phyloP scores from a whole-genome alignment of 2,329 filamentous ascomycete species.

The Sporothrix dimorphospora region DNA sequence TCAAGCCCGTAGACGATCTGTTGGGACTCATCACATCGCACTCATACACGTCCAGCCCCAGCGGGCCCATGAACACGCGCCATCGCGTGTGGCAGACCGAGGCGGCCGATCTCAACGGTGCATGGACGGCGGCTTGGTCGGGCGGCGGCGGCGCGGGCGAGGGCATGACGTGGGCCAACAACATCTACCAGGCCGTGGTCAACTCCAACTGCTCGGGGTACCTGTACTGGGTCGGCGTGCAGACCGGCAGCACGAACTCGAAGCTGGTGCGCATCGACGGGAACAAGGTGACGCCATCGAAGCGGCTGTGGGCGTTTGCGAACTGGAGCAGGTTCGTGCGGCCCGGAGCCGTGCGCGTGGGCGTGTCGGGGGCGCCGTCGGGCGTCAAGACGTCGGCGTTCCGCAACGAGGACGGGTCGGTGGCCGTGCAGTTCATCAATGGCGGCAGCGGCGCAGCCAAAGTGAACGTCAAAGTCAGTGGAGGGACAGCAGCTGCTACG shows the following conservation, averaged over 20 bases:
- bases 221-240: slow-evolving; percentile 47
- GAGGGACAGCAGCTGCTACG: slow-evolving; percentile 3
- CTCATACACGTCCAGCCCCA: slow-evolving; percentile 44
- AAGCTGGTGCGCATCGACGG: slow-evolving; percentile 36
- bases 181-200: slow-evolving; percentile 48
- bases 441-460: slow-evolving; percentile 29
- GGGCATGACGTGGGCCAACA: slow-evolving; percentile 48
- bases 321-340: slow-evolving; percentile 41
- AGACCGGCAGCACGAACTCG: slow-evolving; percentile 39
- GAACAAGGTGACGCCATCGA: slow-evolving; percentile 34
- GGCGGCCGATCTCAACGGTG: slow-evolving; percentile 45
- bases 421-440: slow-evolving; percentile 42
- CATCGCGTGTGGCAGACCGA: slow-evolving; percentile 52
- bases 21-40: slow-evolving; percentile 48
- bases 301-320: slow-evolving; percentile 40
- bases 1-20: slow-evolving; percentile 42
- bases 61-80: slow-evolving; percentile 44
- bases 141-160: slow-evolving; percentile 47
- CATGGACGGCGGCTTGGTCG: slow-evolving; percentile 45
- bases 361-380: slow-evolving; percentile 33
- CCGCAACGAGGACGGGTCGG: slow-evolving; percentile 41
- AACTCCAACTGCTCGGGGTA: slow-evolving; percentile 49
- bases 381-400: slow-evolving; percentile 39
- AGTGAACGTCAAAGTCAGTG: slow-evolving; percentile 30
- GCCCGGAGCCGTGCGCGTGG: slow-evolving; percentile 39